Evolutionary conservation across 202 grass and related monocot genomes (phyloP).

Genomic region (Setaria italica): DNA sequence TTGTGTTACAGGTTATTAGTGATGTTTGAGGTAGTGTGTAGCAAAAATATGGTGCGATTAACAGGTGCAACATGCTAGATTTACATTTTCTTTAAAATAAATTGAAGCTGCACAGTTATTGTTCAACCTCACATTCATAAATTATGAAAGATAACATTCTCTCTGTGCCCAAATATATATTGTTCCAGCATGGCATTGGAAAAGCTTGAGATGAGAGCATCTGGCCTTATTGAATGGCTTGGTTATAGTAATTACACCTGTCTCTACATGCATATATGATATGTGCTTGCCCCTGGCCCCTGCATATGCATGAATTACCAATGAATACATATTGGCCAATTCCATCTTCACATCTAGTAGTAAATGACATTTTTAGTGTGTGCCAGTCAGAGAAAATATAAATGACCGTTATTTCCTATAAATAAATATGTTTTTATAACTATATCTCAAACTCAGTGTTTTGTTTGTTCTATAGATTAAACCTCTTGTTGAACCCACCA

Average conservation of each 20-base stretch:
- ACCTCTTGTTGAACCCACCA: constrained; percentile 76
- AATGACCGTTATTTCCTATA: constrained; percentile 3
- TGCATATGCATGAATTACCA: background rate
- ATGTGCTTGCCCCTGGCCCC: background rate
- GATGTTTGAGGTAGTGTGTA: constrained; percentile 3
- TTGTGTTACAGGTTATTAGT: constrained; percentile 12
- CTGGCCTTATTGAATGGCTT: background rate
- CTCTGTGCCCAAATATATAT: background rate
- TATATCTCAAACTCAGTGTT: constrained; percentile 28
- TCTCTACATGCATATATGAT: background rate
- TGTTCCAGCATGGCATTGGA: background rate
- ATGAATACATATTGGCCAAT: constrained; percentile 13
- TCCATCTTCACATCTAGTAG: constrained; percentile 1
- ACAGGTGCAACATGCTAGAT: constrained; percentile 5
- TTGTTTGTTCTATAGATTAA: constrained; percentile 62
- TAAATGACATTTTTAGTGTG: background rate
- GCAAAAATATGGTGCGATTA: background rate
- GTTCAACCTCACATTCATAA: background rate
- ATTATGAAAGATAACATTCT: constrained; percentile 8
- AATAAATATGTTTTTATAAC: background rate
- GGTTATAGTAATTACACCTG: background rate
- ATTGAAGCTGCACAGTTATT: constrained; percentile 10
- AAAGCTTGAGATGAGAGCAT: background rate
- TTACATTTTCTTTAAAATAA: background rate
- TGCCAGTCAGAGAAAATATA: background rate